These are phyloP conservation scores for Purshia tridentata DNA, from an alignment of 306 rosid species.

Conservation along the genomic window DNA sequence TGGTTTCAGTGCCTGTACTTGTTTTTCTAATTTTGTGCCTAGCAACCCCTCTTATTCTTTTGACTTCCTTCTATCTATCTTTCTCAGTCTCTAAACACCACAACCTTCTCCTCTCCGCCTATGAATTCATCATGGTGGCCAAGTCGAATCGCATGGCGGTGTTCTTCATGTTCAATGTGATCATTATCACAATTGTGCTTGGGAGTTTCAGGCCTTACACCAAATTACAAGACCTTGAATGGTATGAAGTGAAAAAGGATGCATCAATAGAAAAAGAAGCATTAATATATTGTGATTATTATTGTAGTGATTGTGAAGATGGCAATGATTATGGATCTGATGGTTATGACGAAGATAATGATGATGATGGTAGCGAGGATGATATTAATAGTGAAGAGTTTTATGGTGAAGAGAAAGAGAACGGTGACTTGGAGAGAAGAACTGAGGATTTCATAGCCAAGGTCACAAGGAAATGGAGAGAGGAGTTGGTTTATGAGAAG, in stretches of 20 bases:
- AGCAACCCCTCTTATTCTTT: background rate
- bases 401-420: conserved; percentile 14
- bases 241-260: background rate
- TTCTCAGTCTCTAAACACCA: conserved; percentile 19
- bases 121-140: conserved; percentile 15
- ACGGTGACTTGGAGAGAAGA: conserved; percentile 30
- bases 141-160: conserved; percentile 19
- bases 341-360: conserved; percentile 37
- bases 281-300: background rate
- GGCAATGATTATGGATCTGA: conserved; percentile 11
- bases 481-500: conserved; percentile 26
- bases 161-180: conserved; percentile 27
- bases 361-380: conserved; percentile 13
- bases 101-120: conserved; percentile 13
- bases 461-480: conserved; percentile 32
- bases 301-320: conserved; percentile 8
- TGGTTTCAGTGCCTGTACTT: background rate
- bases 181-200: conserved; percentile 14
- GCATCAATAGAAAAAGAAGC: background rate
- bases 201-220: conserved; percentile 21
- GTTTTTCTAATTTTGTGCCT: background rate
- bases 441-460: conserved; percentile 37
- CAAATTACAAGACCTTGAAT: conserved; percentile 2
- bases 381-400: conserved; percentile 4
- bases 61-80: background rate